Evolutionary conservation across 2,329 filamentous ascomycete species (phyloP), one percentile per base, ranked within the genome.

Genomic region (Pseudogymnoascus sp.): DNA sequence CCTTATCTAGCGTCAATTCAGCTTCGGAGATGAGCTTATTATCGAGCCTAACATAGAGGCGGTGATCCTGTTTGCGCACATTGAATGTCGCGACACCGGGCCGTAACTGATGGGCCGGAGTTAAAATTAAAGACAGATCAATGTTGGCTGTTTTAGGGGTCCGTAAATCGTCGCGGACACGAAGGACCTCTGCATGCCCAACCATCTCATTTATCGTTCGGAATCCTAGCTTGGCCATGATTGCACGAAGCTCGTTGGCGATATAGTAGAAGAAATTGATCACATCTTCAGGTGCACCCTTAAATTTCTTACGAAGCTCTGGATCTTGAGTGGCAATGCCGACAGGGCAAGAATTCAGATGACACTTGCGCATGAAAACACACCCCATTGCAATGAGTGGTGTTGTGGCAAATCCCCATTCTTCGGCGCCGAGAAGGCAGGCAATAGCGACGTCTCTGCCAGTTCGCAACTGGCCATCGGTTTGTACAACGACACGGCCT

Each of bases 181-280:
- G 90, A 61, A 97, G 82, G 40, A 89, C 83, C 76, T 97, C 93
- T 23, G 91, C 93, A 69, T 89, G 91, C 19, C 93, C 93, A 71
- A 97, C 91, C 93, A 97, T 97, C 76, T 97, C 93, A 74, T 97
- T 97, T 75, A 97, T 89, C 65, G 90, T 96, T 68, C 93, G 88
- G 85, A 96, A 91, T 69, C 93, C 93, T 71, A 97, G 86, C 78
- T 90, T 91, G 61, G 93, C 93, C 93, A 97, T 97, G 77, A 97
- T 96, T 36, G 93, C 91, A 74, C 93, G 88, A 64, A 97, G 85
- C 79, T 97, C 93, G 73, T 97, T 97, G 69, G 93, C 90, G 62
- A 97, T 83, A 73, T 97, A 97, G 80, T 97, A 97, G 80, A 96
- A 96, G 82, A 97, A 97, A 83, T 97, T 97, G 77, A 97, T 97